Evolutionary conservation across 2,329 filamentous ascomycete species (phyloP).

Genomic region (Ampelomyces quisqualis): DNA sequence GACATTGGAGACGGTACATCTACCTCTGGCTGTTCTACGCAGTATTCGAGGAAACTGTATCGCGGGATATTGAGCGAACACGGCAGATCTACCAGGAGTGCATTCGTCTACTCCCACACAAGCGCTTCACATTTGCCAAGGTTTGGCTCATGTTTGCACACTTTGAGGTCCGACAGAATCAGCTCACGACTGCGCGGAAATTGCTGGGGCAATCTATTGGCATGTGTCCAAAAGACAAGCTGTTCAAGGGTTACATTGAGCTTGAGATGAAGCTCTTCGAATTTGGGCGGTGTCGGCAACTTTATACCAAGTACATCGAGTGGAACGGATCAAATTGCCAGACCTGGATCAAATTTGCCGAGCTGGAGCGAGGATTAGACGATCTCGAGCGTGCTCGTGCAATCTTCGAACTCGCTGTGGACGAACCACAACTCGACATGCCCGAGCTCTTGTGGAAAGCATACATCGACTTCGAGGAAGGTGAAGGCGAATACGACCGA

Average conservation of each 20-base stretch:
- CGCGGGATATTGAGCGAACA: conserved; percentile 74
- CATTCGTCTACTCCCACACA: conserved; percentile 85
- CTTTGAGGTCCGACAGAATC: conserved; percentile 85
- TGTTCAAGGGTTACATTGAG: conserved; percentile 92
- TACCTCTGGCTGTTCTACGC: conserved; percentile 99
- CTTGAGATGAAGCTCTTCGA: conserved; percentile 93
- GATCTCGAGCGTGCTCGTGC: conserved; percentile 84
- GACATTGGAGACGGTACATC: conserved; percentile 95
- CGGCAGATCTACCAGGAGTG: conserved; percentile 90
- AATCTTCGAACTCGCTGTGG: conserved; percentile 88
- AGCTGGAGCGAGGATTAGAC: conserved; percentile 87
- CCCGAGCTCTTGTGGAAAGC: conserved; percentile 96
- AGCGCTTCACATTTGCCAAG: conserved; percentile 96
- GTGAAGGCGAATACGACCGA: conserved; percentile 85
- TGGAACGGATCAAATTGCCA: conserved; percentile 89
- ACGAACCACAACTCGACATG: conserved; percentile 87
- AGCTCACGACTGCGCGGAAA: conserved; percentile 79
- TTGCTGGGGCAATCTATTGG: conserved; percentile 87
- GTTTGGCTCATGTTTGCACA: conserved; percentile 92
- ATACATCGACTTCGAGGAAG: conserved; percentile 98
- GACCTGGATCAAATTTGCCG: conserved; percentile 95
- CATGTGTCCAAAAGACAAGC: conserved; percentile 92
- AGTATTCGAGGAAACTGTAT: conserved; percentile 87
- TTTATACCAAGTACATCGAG: conserved; percentile 92
- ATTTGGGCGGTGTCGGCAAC: conserved; percentile 82